These are phyloP conservation scores for Baorangia bicolor DNA, from an alignment of 768 basidiomycete species.

Conservation along the genomic window DNA sequence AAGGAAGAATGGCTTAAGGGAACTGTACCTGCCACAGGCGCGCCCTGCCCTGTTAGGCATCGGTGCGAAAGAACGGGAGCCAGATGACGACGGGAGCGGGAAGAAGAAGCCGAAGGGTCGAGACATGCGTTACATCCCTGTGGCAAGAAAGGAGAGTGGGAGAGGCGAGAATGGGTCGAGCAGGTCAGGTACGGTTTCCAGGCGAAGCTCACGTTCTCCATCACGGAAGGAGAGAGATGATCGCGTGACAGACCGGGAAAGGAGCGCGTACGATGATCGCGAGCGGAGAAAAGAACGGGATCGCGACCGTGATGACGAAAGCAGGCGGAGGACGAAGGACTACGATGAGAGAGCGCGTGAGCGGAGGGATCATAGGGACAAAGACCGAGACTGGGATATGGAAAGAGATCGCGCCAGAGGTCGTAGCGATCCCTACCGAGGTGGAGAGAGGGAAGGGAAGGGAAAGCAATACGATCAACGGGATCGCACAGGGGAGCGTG, in stretches of 20 bases:
- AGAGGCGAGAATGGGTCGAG: slow-evolving; percentile 28
- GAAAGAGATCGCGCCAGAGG: slow-evolving; percentile 33
- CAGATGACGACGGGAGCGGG: slow-evolving; percentile 65
- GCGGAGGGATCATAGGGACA: slow-evolving; percentile 12
- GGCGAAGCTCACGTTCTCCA: slow-evolving; percentile 53
- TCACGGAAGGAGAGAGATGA: slow-evolving; percentile 20
- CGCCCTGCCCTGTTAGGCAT: slow-evolving; percentile 89
- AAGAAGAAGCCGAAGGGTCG: slow-evolving; percentile 47
- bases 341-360: slow-evolving; percentile 16
- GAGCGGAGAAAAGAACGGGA: slow-evolving; percentile 15
- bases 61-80: slow-evolving; percentile 86
- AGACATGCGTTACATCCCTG: slow-evolving; percentile 81
- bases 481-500: slow-evolving; percentile 20
- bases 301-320: slow-evolving; percentile 12
- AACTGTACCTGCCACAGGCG: slow-evolving; percentile 79
- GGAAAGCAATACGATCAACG: slow-evolving; percentile 2
- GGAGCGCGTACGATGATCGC: slow-evolving; percentile 11
- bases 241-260: slow-evolving; percentile 6
- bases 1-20: slow-evolving; percentile 52
- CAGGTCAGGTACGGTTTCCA: slow-evolving; percentile 42
- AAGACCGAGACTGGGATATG: slow-evolving; percentile 25
- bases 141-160: slow-evolving; percentile 67
- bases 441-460: slow-evolving; percentile 15
- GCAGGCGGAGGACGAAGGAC: slow-evolving; percentile 9
- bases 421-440: slow-evolving; percentile 29